Evolutionary conservation across 257 asterid species (phyloP).

Genomic region (Solanum neorickii): DNA sequence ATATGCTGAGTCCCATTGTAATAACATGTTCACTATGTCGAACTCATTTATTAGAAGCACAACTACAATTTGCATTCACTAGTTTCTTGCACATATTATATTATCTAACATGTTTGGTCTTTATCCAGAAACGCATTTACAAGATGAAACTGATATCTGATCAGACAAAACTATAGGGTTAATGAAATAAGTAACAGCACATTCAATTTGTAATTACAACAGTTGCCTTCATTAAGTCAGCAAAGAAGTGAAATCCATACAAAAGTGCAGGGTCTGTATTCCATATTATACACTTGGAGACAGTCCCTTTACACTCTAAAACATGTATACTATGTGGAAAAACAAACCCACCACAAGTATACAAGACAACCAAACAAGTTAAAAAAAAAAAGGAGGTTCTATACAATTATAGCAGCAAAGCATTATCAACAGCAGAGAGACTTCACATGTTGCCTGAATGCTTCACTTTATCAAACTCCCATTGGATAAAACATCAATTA

Average conservation of each 20-base stretch:
- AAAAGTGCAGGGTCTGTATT: conserved; percentile 9
- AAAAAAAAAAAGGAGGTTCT: not conserved
- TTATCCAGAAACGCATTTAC: not conserved
- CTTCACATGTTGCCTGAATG: conserved; percentile 6
- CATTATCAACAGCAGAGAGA: conserved; percentile 1
- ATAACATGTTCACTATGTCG: not conserved
- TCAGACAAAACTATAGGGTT: not conserved
- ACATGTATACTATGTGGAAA: conserved; percentile 24
- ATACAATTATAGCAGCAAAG: not conserved
- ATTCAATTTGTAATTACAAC: not conserved
- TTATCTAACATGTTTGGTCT: not conserved
- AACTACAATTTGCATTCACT: not conserved
- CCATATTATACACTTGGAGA: conserved; percentile 29
- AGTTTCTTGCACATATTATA: not conserved
- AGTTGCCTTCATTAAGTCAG: not conserved
- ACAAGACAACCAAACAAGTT: not conserved
- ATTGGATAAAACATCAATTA: conserved; percentile 6
- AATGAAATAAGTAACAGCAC: not conserved
- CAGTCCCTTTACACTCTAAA: conserved; percentile 17
- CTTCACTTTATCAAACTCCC: conserved; percentile 14
- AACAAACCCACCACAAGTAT: not conserved
- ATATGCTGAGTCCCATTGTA: not conserved
- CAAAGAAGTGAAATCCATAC: not conserved
- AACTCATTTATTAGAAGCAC: not conserved
- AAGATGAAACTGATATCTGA: not conserved